Evolutionary conservation across 1,284 basidiomycete genomes (phyloP).

Genomic region (Anthracocystis panici-leucophaei): DNA sequence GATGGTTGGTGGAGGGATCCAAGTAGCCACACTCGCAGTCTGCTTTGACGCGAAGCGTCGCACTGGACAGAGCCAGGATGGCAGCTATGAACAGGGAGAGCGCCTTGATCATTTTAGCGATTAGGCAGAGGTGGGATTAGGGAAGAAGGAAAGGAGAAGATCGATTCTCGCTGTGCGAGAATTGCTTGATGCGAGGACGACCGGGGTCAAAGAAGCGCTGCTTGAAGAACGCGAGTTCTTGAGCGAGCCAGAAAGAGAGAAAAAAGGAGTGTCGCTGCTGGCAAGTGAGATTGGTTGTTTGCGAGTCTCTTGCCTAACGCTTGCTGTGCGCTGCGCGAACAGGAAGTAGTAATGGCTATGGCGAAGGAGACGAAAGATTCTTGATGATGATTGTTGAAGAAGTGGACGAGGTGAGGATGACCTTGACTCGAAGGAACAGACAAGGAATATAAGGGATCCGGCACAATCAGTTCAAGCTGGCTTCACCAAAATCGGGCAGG

Average conservation of each 20-base stretch:
- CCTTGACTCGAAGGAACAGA: not conserved
- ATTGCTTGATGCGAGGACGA: not conserved
- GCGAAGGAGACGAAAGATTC: constrained; percentile 8
- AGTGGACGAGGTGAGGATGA: not conserved
- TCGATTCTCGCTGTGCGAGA: constrained; percentile 15
- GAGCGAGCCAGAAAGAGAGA: not conserved
- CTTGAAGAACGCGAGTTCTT: constrained; percentile 1
- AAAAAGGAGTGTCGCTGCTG: not conserved
- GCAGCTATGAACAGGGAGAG: constrained; percentile 21
- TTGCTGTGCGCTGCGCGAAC: constrained; percentile 32
- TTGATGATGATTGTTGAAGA: constrained; percentile 4
- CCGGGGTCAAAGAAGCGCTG: constrained; percentile 1
- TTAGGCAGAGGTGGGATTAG: not conserved
- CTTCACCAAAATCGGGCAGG: not conserved
- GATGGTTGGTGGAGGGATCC: constrained; percentile 52
- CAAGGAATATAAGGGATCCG: constrained; percentile 31
- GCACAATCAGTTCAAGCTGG: constrained; percentile 6
- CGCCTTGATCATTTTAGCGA: constrained; percentile 32
- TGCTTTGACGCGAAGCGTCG: constrained; percentile 27
- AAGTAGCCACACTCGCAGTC: constrained; percentile 61
- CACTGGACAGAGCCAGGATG: constrained; percentile 35
- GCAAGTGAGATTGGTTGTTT: not conserved
- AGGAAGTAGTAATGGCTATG: constrained; percentile 15
- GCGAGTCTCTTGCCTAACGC: constrained; percentile 5
- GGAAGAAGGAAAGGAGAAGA: not conserved